Evolutionary conservation across 306 rosid species (phyloP).

Genomic region (Ormosia emarginata): DNA sequence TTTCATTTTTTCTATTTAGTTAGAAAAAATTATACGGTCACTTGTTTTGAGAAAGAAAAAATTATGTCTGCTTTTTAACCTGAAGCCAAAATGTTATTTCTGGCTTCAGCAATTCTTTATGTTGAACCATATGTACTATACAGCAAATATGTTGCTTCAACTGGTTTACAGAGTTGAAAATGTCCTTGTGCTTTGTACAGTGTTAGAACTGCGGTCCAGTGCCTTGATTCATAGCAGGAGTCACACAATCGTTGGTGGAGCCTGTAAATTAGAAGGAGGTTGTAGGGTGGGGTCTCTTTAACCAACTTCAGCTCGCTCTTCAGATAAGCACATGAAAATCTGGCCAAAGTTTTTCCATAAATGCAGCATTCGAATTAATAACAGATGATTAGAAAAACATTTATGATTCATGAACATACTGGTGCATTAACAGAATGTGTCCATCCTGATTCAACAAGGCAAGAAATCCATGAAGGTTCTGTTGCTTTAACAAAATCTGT

Average conservation of each 20-base stretch:
- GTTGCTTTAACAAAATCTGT: background rate
- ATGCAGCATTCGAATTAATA: too few species aligned
- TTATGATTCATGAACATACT: too few species aligned
- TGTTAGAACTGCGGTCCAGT: too few species aligned
- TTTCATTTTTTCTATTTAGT: background rate
- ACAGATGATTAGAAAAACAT: too few species aligned
- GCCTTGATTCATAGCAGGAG: too few species aligned
- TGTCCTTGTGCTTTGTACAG: background rate
- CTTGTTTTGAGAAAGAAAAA: background rate
- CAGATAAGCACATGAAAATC: slow-evolving; percentile 17
- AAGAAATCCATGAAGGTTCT: too few species aligned
- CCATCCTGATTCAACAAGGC: too few species aligned
- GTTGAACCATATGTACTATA: background rate
- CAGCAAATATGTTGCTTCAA: background rate
- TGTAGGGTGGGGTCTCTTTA: slow-evolving; percentile 55
- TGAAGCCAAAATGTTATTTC: background rate
- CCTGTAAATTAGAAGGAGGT: slow-evolving; percentile 58
- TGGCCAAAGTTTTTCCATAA: too few species aligned
- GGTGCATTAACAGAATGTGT: too few species aligned
- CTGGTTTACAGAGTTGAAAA: background rate
- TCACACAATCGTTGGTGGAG: too few species aligned
- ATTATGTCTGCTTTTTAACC: background rate
- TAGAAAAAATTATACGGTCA: background rate
- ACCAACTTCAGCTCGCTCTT: slow-evolving; percentile 69
- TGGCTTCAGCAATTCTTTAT: too few species aligned